These are phyloP conservation scores for Clarireedia homoeocarpa DNA, from an alignment of 2,329 filamentous ascomycete species.

Conservation along the genomic window DNA sequence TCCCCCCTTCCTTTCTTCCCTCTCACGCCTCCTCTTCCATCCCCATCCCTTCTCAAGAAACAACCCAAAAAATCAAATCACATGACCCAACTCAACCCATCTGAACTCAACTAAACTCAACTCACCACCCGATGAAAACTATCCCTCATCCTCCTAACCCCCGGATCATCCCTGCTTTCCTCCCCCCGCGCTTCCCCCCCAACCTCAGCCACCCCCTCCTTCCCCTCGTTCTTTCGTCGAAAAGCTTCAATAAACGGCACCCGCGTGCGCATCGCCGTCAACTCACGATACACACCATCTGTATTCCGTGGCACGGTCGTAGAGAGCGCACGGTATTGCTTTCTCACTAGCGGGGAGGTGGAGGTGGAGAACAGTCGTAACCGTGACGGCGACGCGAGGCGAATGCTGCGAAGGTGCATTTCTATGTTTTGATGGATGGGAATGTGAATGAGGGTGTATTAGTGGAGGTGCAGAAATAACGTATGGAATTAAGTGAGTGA, in stretches of 20 bases:
- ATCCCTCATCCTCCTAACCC: slow-evolving; percentile 53
- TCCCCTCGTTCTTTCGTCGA: slow-evolving; percentile 37
- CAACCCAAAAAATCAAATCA: background rate
- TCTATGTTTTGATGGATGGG: too few relatives aligned
- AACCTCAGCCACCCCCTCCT: slow-evolving; percentile 9
- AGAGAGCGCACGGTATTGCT: background rate
- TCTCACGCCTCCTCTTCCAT: slow-evolving; percentile 7
- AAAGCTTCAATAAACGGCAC: slow-evolving; percentile 65
- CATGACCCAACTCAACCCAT: slow-evolving; percentile 16
- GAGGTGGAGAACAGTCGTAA: too few relatives aligned
- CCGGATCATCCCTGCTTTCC: slow-evolving; percentile 29
- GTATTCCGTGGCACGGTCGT: background rate
- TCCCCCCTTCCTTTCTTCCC: background rate
- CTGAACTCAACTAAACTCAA: slow-evolving; percentile 24
- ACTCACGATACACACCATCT: slow-evolving; percentile 49
- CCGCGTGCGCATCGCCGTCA: slow-evolving; percentile 51
- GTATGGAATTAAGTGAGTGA: too few relatives aligned
- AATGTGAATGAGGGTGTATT: too few relatives aligned
- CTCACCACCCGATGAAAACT: slow-evolving; percentile 56
- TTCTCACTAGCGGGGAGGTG: too few relatives aligned
- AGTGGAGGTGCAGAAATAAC: too few relatives aligned
- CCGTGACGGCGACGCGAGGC: too few relatives aligned
- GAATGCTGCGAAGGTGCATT: too few relatives aligned
- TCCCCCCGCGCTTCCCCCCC: background rate
- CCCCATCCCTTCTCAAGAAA: background rate